phyloP scores from a whole-genome alignment of 2,329 filamentous ascomycete species.

The Juglanconis oblonga region DNA sequence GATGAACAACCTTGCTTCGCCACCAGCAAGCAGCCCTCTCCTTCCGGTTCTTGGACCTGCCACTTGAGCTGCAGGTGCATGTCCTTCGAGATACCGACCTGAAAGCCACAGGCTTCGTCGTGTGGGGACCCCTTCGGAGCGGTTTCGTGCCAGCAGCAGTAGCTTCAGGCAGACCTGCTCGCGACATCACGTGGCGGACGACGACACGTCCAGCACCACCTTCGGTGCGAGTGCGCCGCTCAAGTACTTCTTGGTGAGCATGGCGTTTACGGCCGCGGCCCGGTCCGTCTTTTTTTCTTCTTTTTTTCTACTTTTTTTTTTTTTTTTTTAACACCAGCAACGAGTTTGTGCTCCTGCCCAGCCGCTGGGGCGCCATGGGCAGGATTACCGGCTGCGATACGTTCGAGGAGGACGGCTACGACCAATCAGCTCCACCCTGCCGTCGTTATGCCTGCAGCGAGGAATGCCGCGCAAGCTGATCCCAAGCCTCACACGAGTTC shows the following conservation, averaged over 20 bases:
- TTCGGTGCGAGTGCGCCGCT: not conserved
- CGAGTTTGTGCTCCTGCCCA: not conserved
- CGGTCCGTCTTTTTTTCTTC: not conserved
- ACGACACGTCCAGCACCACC: not conserved
- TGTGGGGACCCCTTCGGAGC: not conserved
- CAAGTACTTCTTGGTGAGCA: not conserved
- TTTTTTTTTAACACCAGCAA: not conserved
- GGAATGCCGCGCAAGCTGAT: not conserved
- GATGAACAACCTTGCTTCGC: not conserved
- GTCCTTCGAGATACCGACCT: not conserved
- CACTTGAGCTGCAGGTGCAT: not conserved
- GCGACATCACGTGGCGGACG: not conserved
- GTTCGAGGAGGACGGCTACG: not conserved
- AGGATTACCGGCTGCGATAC: not conserved
- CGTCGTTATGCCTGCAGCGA: not conserved
- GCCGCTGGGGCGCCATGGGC: not conserved
- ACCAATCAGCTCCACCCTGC: not conserved
- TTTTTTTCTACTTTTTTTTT: too few species aligned
- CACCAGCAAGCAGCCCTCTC: not conserved
- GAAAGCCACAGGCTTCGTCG: not conserved
- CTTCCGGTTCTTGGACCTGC: not conserved
- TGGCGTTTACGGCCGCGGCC: not conserved
- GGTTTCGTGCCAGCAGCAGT: not conserved
- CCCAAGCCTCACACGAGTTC: not conserved
- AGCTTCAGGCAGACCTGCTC: not conserved